Evolutionary conservation across 2,329 filamentous ascomycete species (phyloP).

Genomic region (Davidsoniella neocaledoniae): DNA sequence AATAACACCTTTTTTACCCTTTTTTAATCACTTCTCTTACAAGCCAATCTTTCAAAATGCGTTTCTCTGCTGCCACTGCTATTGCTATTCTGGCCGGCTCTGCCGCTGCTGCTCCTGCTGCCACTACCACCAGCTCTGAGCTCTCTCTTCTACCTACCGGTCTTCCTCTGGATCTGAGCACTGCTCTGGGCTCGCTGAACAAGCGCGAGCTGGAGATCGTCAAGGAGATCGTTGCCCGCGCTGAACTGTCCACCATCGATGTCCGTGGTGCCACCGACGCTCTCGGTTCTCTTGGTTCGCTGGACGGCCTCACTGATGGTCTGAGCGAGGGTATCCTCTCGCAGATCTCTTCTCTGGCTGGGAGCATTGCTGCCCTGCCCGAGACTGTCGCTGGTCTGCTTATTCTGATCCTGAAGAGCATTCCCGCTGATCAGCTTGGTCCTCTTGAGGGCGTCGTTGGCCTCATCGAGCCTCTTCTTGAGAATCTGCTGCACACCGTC

Average conservation of each 20-base stretch:
- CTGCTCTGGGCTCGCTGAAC: too few relatives aligned
- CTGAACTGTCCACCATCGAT: not conserved
- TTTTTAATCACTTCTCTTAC: not conserved
- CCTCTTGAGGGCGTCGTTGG: conserved; percentile 5
- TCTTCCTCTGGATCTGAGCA: not conserved
- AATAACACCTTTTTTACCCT: not conserved
- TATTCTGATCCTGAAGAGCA: not conserved
- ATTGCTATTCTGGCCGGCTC: conserved; percentile 5
- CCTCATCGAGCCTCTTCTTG: conserved; percentile 3
- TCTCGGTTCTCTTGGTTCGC: not conserved
- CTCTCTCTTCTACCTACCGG: not conserved
- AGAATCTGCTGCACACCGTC: conserved; percentile 3
- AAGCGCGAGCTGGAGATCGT: not conserved
- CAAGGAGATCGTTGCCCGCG: not conserved
- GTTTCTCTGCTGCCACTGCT: conserved; percentile 7
- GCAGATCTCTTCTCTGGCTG: not conserved
- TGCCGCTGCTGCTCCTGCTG: conserved; percentile 5
- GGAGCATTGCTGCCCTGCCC: not conserved
- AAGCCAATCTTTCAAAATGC: conserved; percentile 7
- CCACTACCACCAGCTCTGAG: not conserved
- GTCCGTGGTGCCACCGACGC: not conserved
- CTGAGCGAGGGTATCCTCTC: too few relatives aligned
- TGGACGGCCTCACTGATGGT: not conserved
- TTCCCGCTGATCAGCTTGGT: not conserved
- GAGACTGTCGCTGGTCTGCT: conserved; percentile 4